Base-by-base conservation (phyloP, 768 basidiomycete species). In the Russula virescens region DNA sequence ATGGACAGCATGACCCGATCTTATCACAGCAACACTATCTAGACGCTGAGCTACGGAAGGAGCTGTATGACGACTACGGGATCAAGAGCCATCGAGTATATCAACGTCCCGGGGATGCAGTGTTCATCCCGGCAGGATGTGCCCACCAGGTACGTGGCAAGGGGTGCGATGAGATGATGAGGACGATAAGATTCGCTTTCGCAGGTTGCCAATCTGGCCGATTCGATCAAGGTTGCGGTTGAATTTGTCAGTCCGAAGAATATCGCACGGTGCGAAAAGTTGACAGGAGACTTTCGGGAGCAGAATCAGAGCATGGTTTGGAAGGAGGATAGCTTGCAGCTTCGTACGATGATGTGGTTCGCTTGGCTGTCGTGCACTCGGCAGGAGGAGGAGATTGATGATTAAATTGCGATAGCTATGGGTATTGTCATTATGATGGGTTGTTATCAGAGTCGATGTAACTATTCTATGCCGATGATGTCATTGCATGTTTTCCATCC, bases 181-280 rank as follows among this genome's bases (percentile, higher is more conserved):
- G 11, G 43, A n/a, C 6, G 21, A 26, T 26, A n/a, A 35, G 51
- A 55, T 19, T 19, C 47, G 13, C 10, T 10, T 13, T 68, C 68
- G 21, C 68, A 96, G 86, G 94, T 97, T 10, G 89, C 89, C 68
- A 97, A 98, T 72, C 75, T 94, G 55, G 82, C 92, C n/a, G 94
- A 97, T 73, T 95, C 91, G 70, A 86, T 98, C 77, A 98, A 98
- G 76, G 91, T 97, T 55, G 94, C 95, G 31, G 81, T 89, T 69
- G 95, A 98, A 74, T 98, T 94, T 73, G 93, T 97, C 66, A 91
- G 89, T 78, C 88, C 94, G 47, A 91, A 97, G 77, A 97, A 96
- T 71, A 86, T 98, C 43, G 78, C 76, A 52, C 83, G 92, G 38
- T 98, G 95, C 73, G 91, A 91, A 74, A 79, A 80, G 72, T 80